These are phyloP conservation scores for Protoeuglena noctilucae DNA, from an alignment of 139 green algal species.

Conservation along the genomic window DNA sequence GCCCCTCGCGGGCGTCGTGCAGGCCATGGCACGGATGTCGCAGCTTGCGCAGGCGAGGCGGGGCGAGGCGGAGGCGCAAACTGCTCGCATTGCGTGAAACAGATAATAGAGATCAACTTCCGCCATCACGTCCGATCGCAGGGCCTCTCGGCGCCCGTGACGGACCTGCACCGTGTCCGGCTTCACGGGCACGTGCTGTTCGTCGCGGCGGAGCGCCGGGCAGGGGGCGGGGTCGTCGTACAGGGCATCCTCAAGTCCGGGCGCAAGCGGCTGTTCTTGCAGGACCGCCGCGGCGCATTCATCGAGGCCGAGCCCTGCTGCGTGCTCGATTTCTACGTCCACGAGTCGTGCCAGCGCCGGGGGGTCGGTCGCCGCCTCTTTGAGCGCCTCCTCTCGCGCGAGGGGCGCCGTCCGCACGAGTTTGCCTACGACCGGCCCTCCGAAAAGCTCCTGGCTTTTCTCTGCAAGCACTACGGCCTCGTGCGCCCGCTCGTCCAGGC, in stretches of 20 bases:
- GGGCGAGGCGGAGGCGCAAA: too few species aligned
- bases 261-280: slow-evolving; percentile 44
- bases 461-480: slow-evolving; percentile 48
- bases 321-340: slow-evolving; percentile 73
- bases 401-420: slow-evolving; percentile 14
- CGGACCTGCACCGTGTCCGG: too few species aligned
- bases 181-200: too few species aligned
- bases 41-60: too few species aligned
- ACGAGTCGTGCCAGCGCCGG: slow-evolving; percentile 46
- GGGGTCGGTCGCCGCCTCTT: slow-evolving; percentile 49
- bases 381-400: slow-evolving; percentile 30
- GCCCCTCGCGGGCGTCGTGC: too few species aligned
- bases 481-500: slow-evolving; percentile 31
- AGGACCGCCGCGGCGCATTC: slow-evolving; percentile 15
- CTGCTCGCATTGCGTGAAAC: too few species aligned
- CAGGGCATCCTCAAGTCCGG: slow-evolving; percentile 48
- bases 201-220: too few species aligned
- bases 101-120: too few species aligned
- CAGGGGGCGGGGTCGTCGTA: slow-evolving; percentile 14
- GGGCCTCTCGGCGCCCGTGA: slow-evolving; percentile 21
- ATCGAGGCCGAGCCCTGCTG: slow-evolving; percentile 38
- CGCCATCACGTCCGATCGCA: too few species aligned
- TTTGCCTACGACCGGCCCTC: slow-evolving; percentile 59
- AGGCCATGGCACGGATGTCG: too few species aligned
- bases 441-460: slow-evolving; percentile 47